Evolutionary conservation across 2,329 filamentous ascomycete species (phyloP), one percentile per base, ranked within the genome.

Genomic region (Tympanopsis confertula): DNA sequence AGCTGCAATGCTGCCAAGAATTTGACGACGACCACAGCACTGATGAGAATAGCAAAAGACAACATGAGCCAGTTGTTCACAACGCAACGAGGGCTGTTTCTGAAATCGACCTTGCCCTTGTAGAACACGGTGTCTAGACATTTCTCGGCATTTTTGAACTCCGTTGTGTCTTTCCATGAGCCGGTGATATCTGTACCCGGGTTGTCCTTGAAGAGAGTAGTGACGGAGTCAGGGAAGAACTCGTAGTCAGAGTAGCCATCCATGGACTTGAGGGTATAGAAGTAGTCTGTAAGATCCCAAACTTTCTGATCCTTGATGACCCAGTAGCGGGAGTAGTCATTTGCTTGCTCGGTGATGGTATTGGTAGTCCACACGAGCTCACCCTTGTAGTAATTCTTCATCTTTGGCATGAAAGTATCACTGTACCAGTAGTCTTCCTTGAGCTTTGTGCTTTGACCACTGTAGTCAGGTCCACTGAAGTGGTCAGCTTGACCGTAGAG

Each of bases 1-100:
- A 98, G 85, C 52, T 95, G 91, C 30, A 98, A 70, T 12, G 91
- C 91, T 38, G 91, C 79, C 52, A 98, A 57, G 63, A 98, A 98
- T 60, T 96, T 98, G 61, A 84, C 63, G 37, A 78, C 53, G 45
- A 96, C 87, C 42, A 95, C 84, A 1, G 71, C 43, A 54, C 82
- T 86, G 38, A 98, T 66, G 12, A 96, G 66, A 51, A 93, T 69
- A 13, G 87, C 84, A 53, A 95, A 94, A 2, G 78, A 78, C 38
- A 96, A 65, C 41, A 98, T 66, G 44, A 96, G 79, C 59, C 86
- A 96, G 62, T 89, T 89, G 66, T 94, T 94, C 50, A 86, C 79
- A 49, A 84, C 77, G 56, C 91, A 98, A 46, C 69, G 74, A 2
- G 86, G 57, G 1, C 71, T 68, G 15, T 84, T 63, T 36, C 91